These are phyloP conservation scores for Tripidium arundinaceum DNA, from an alignment of 202 grass and related monocot species.

Conservation along the genomic window DNA sequence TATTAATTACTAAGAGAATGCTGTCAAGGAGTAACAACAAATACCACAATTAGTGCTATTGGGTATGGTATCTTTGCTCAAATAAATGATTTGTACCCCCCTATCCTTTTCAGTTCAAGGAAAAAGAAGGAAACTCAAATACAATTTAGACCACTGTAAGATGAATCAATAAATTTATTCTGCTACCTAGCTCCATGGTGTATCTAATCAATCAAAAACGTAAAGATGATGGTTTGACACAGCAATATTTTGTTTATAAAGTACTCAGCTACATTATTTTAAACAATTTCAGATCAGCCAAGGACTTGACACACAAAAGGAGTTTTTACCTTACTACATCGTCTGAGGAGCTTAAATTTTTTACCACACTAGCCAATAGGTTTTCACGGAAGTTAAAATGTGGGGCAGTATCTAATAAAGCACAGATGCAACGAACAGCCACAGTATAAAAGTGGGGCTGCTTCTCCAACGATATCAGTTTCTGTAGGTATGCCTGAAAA, in stretches of 20 bases:
- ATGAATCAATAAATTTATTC: not conserved
- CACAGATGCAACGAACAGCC: constrained; percentile 74
- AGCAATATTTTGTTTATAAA: not conserved
- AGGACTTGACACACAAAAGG: not conserved
- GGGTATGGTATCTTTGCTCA: not conserved
- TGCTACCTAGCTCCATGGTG: not conserved
- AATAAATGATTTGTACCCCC: not conserved
- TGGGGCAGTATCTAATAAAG: constrained; percentile 74
- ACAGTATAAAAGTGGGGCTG: constrained; percentile 45
- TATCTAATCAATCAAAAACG: too few species aligned
- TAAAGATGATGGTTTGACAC: not conserved
- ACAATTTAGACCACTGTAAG: not conserved
- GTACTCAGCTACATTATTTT: not conserved
- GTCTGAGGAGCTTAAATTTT: constrained; percentile 92
- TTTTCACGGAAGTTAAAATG: constrained; percentile 93
- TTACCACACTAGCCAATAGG: constrained; percentile 57
- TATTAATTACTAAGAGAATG: not conserved
- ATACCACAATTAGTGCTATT: not conserved
- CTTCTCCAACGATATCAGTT: constrained; percentile 76
- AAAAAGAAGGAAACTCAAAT: not conserved
- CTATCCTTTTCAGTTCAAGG: not conserved
- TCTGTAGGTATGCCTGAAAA: constrained; percentile 79
- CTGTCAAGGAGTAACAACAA: not conserved
- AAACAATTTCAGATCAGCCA: not conserved
- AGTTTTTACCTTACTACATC: constrained; percentile 66